Evolutionary conservation across 495 filamentous ascomycete species (phyloP).

Genomic region (Zalerion maritima): DNA sequence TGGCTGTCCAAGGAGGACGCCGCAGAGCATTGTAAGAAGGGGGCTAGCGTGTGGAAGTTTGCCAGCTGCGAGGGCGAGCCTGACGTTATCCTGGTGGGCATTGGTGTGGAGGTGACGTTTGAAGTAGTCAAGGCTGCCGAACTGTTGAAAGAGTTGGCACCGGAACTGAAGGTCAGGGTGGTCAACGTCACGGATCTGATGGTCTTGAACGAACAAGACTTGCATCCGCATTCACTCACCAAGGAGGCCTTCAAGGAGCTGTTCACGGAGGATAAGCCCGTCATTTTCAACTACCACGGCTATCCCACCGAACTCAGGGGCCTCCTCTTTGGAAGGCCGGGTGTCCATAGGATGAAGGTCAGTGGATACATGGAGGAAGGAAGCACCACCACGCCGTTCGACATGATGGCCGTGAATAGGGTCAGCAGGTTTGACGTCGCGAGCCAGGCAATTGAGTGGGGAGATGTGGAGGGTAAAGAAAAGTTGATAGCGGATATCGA

Average conservation of each 20-base stretch:
- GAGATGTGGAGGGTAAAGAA: slow-evolving; percentile 32
- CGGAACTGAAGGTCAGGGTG: slow-evolving; percentile 44
- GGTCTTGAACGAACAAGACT: slow-evolving; percentile 44
- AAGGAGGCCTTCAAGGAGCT: slow-evolving; percentile 39
- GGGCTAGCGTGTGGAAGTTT: slow-evolving; percentile 53
- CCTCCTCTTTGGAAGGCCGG: slow-evolving; percentile 44
- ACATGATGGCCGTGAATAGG: slow-evolving; percentile 57
- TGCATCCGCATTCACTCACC: slow-evolving; percentile 48
- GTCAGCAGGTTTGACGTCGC: slow-evolving; percentile 51
- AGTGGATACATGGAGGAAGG: slow-evolving; percentile 59
- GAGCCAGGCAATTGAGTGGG: slow-evolving; percentile 38
- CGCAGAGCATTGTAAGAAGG: slow-evolving; percentile 47
- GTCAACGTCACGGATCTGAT: slow-evolving; percentile 64
- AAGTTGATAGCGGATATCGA: slow-evolving; percentile 32
- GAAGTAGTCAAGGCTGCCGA: slow-evolving; percentile 52
- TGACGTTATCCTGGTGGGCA: slow-evolving; percentile 55
- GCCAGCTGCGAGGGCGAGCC: slow-evolving; percentile 45
- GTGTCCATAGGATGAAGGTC: slow-evolving; percentile 37
- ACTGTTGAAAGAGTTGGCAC: slow-evolving; percentile 37
- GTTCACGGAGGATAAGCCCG: slow-evolving; percentile 43
- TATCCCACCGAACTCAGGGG: slow-evolving; percentile 49
- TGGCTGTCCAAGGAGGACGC: slow-evolving; percentile 54
- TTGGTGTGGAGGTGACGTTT: slow-evolving; percentile 57
- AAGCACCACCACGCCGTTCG: slow-evolving; percentile 56
- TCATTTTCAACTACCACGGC: slow-evolving; percentile 63